phyloP scores from a whole-genome alignment of 2,329 filamentous ascomycete species.

The Lachnellula suecica region DNA sequence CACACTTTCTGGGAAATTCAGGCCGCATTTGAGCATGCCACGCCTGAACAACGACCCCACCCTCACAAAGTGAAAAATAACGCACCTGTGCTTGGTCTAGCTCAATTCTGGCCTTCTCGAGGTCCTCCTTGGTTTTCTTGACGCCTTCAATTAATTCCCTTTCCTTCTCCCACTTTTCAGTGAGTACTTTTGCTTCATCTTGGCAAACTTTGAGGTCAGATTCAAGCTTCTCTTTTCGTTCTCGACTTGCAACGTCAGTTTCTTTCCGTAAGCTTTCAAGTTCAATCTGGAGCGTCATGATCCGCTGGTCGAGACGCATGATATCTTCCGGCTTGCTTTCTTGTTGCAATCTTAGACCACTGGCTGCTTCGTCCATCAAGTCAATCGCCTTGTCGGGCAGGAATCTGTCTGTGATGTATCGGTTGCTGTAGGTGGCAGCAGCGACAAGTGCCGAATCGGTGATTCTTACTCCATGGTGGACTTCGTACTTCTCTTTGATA shows the following conservation, averaged over 20 bases:
- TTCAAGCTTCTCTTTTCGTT: constrained; percentile 84
- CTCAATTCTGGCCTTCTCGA: constrained; percentile 82
- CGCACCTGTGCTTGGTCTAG: constrained; percentile 74
- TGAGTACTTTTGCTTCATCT: constrained; percentile 72
- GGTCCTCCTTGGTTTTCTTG: constrained; percentile 83
- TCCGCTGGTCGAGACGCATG: constrained; percentile 86
- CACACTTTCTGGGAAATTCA: too few species aligned
- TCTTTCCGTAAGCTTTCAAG: constrained; percentile 93
- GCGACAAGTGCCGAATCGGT: constrained; percentile 90
- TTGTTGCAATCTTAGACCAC: constrained; percentile 85
- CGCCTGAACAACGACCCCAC: too few species aligned
- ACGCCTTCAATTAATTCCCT: constrained; percentile 80
- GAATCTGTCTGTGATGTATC: constrained; percentile 95
- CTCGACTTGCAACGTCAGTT: constrained; percentile 83
- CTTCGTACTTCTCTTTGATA: constrained; percentile 97
- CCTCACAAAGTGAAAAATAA: too few species aligned
- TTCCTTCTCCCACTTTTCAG: constrained; percentile 87
- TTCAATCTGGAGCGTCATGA: constrained; percentile 97
- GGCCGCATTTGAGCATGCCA: too few species aligned
- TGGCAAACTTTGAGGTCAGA: constrained; percentile 73
- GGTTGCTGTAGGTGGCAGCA: constrained; percentile 87
- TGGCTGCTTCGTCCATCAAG: constrained; percentile 92
- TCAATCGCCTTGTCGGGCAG: constrained; percentile 97
- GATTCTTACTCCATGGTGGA: constrained; percentile 94
- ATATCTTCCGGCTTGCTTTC: constrained; percentile 97